Percentiles rank a stretch among this genome's conserved stretches.
phyloP scores from a whole-genome alignment of 331 rosid genomes.

The Stylosanthes scabra region DNA sequence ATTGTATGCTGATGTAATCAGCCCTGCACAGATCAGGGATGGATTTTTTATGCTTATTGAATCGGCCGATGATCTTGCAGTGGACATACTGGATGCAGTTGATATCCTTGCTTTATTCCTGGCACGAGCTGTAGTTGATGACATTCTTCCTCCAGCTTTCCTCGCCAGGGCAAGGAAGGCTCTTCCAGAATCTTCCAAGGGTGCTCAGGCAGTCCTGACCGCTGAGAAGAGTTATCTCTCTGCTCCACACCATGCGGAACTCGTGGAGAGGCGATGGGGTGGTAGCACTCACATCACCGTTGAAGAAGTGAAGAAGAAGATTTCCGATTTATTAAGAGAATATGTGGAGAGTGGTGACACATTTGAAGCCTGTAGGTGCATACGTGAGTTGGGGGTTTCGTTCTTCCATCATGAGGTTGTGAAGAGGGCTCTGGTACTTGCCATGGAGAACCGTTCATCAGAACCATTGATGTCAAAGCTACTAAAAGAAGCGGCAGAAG shows the following conservation, averaged over 20 bases:
- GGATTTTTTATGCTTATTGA: slow-evolving; percentile 94
- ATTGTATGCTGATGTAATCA: slow-evolving; percentile 92
- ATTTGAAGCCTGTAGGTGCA: slow-evolving; percentile 91
- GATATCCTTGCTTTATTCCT: slow-evolving; percentile 93
- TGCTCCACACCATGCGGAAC: slow-evolving; percentile 99
- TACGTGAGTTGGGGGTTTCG: slow-evolving; percentile 90
- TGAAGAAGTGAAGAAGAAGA: slow-evolving; percentile 94
- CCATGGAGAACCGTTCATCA: slow-evolving; percentile 82
- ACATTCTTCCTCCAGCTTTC: slow-evolving; percentile 96
- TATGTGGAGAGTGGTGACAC: slow-evolving; percentile 85
- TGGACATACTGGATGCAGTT: slow-evolving; percentile 92
- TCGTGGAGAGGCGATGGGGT: slow-evolving; percentile 97
- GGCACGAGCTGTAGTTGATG: slow-evolving; percentile 99
- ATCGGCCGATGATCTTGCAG: slow-evolving; percentile 97
- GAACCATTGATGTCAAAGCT: slow-evolving; percentile 73
- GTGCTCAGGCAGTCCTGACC: slow-evolving; percentile 76
- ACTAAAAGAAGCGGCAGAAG: slow-evolving; percentile 94
- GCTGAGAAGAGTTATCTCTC: slow-evolving; percentile 98
- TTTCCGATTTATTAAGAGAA: slow-evolving; percentile 80
- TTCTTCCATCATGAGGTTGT: slow-evolving; percentile 99
- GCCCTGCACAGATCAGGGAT: slow-evolving; percentile 89
- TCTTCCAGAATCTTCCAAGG: slow-evolving; percentile 89
- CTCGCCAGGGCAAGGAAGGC: slow-evolving; percentile 85
- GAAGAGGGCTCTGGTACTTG: slow-evolving; percentile 86
- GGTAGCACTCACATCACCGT: slow-evolving; percentile 97